A percentile compares a stretch with the other conserved stretches of the same genome.
Evolutionary conservation across 2,329 filamentous ascomycete species (phyloP).

Genomic region (Colletotrichum aenigma): DNA sequence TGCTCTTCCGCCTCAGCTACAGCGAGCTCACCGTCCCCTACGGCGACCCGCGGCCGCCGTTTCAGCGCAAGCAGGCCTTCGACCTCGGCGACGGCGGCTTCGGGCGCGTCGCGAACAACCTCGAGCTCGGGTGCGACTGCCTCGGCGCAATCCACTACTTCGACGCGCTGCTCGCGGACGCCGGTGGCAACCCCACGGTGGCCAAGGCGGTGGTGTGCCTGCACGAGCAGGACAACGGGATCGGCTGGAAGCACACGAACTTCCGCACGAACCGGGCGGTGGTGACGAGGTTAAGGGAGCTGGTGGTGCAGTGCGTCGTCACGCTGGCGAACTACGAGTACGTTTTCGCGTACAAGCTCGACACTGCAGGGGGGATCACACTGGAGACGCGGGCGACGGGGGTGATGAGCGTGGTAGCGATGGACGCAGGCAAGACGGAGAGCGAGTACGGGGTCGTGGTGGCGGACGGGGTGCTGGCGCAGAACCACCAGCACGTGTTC

Average conservation of each 20-base stretch:
- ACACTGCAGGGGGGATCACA: slow-evolving; percentile 65
- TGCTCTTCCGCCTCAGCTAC: slow-evolving; percentile 70
- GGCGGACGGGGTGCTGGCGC: slow-evolving; percentile 66
- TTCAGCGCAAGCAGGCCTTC: slow-evolving; percentile 73
- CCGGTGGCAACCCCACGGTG: slow-evolving; percentile 55
- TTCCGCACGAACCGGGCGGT: slow-evolving; percentile 67
- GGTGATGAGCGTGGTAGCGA: slow-evolving; percentile 65
- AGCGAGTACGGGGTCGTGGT: slow-evolving; percentile 66
- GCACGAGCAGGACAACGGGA: slow-evolving; percentile 74
- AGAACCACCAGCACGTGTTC: slow-evolving; percentile 76
- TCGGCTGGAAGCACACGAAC: slow-evolving; percentile 75
- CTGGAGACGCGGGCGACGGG: slow-evolving; percentile 71
- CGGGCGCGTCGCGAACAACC: slow-evolving; percentile 70
- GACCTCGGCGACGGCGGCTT: slow-evolving; percentile 74
- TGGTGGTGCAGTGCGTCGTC: slow-evolving; percentile 72
- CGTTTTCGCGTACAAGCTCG: slow-evolving; percentile 57
- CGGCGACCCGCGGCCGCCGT: slow-evolving; percentile 67
- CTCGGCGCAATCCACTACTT: slow-evolving; percentile 71
- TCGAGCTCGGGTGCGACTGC: slow-evolving; percentile 72
- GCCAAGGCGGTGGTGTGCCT: slow-evolving; percentile 68
- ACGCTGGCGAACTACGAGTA: slow-evolving; percentile 76
- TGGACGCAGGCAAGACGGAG: slow-evolving; percentile 56
- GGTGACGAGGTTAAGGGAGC: slow-evolving; percentile 63
- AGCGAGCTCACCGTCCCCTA: slow-evolving; percentile 76
- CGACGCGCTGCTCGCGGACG: slow-evolving; percentile 57